Conservation (phyloP, 176 grass and related monocot species). For the Aegilops umbellulata region DNA sequence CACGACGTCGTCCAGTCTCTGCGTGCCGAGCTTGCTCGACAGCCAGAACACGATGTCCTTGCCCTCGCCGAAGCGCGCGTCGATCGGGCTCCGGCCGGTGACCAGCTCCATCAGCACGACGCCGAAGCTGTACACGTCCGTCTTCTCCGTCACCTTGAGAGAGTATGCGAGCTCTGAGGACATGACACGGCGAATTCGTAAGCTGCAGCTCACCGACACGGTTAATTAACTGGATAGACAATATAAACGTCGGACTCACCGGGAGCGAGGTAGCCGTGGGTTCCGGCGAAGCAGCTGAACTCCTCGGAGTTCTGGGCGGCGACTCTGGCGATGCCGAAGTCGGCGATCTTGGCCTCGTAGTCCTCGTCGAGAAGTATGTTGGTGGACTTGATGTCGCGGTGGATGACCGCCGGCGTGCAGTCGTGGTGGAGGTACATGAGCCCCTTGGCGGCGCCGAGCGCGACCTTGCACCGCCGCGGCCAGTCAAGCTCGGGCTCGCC, state of each 20-base stretch:
- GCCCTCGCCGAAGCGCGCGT: slow-evolving; percentile 66
- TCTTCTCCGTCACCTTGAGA: slow-evolving; percentile 73
- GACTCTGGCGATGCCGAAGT: slow-evolving; percentile 83
- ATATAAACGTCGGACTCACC: slow-evolving; percentile 25
- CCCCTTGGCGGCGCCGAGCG: slow-evolving; percentile 69
- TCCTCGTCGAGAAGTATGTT: slow-evolving; percentile 82
- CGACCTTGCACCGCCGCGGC: slow-evolving; percentile 55
- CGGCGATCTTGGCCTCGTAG: slow-evolving; percentile 81
- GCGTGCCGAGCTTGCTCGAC: slow-evolving; percentile 39
- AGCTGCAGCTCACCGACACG: not conserved
- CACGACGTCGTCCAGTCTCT: slow-evolving; percentile 44
- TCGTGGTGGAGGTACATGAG: slow-evolving; percentile 94
- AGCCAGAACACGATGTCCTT: slow-evolving; percentile 89
- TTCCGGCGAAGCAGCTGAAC: slow-evolving; percentile 72
- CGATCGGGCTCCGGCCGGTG: slow-evolving; percentile 68
- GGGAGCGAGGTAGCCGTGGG: slow-evolving; percentile 89
- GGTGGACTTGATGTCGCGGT: slow-evolving; percentile 84
- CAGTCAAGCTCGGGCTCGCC: slow-evolving; percentile 51
- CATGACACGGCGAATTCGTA: not conserved
- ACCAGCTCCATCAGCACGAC: slow-evolving; percentile 82
- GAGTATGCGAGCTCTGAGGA: slow-evolving; percentile 77
- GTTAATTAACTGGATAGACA: too few relatives aligned
- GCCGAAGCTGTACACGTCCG: slow-evolving; percentile 91
- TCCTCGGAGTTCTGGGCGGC: slow-evolving; percentile 40
- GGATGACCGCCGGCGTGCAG: slow-evolving; percentile 77